Base-by-base conservation (phyloP, 331 rosid species). In the Spiraea crenata region DNA sequence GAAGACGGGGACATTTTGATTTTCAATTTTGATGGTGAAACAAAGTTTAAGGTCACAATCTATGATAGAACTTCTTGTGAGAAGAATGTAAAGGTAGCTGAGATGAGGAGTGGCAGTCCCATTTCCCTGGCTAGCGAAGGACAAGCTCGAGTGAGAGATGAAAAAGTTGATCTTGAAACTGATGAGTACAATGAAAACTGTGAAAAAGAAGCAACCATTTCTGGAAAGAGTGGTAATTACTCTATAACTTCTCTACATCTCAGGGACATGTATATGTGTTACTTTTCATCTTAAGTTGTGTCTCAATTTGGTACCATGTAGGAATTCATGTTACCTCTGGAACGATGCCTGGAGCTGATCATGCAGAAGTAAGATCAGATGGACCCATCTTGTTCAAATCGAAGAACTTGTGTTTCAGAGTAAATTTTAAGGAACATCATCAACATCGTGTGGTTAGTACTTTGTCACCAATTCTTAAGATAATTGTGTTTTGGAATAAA, bases 1-100 rank as follows among this genome's bases (percentile, higher is more conserved):
- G 41, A 73, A 49, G 35, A 17, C n/a, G 63, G 70, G 34, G 55
- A 64, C 25, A 40, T 73, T 48, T 8, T 73, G 39, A 41, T 50
- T 8, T 73, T 73, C 38, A 2, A 44, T 9, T 63, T 50, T 17
- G n/a, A 63, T 16, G 70, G 37, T 31, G 15, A 31, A 31, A 62
- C 70, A 2, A 19, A 50, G 12, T 73, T 73, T 11, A 2, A 52
- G 1, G 70, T 54, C 39, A 51, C 7, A 51, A 61, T 73, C 0
- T 73, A 52, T 45, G 64, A 40, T 7, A 54, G 10, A n/a, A 52
- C 38, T 44, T 49, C 44, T 5, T 73, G 55, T 3, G 64, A 73
- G 11, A 63, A 73, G 57, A 50, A 59, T 60, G 49, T 47, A 47
- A n/a, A 39, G 10, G 42, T 16, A 45, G 45, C 57, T 12, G 4